Evolutionary conservation across 2,329 filamentous ascomycete genomes (phyloP).

Genomic region (Colletotrichum ledebouriae): DNA sequence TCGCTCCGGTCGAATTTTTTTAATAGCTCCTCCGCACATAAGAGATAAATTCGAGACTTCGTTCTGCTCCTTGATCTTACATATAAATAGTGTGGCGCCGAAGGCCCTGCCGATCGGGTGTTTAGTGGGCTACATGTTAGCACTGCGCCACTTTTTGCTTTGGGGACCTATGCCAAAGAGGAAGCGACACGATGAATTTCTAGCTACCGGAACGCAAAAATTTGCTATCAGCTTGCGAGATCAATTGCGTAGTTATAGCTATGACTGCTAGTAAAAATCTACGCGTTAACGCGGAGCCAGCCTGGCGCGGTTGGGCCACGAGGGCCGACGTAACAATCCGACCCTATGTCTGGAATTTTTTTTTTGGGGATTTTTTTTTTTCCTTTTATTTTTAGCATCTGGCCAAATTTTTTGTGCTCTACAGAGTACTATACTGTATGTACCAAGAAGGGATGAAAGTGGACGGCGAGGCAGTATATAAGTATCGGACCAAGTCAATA

Average conservation of each 20-base stretch:
- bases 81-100: no score
- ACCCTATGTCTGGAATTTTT: neutral
- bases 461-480: neutral
- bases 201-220: no score
- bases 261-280: no score
- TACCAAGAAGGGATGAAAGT: neutral
- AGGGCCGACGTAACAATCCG: neutral
- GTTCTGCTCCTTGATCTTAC: neutral
- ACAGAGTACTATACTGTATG: neutral
- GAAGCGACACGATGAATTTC: no score
- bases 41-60: neutral
- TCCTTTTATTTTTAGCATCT: neutral
- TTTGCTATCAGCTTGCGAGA: no score
- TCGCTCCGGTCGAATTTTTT: neutral
- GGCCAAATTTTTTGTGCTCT: neutral
- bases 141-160: no score
- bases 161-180: no score
- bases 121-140: no score
- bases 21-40: neutral
- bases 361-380: no score
- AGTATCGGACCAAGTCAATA: neutral
- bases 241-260: no score
- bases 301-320: neutral
- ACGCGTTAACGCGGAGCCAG: no score
- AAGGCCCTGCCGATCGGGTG: no score